Evolutionary conservation across 2,329 filamentous ascomycete genomes (phyloP).

Genomic region (Amylocarpus encephaloides): DNA sequence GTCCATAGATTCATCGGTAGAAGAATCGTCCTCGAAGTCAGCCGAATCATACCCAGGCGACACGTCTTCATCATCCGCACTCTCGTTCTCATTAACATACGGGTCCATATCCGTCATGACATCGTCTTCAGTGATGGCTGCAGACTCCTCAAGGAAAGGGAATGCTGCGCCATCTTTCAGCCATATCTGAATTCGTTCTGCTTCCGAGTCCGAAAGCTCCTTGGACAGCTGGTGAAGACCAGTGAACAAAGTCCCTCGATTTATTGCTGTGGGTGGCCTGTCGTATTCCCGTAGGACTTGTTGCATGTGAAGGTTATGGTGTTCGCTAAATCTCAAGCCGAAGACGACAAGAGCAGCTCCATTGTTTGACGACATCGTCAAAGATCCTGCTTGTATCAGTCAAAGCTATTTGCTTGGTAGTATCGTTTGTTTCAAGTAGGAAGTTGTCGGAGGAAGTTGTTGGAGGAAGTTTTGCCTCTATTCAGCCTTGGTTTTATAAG

Average conservation of each 20-base stretch:
- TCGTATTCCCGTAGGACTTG: constrained; percentile 18
- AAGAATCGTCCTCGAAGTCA: not conserved
- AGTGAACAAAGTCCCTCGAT: constrained; percentile 12
- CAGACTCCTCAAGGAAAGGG: constrained; percentile 1
- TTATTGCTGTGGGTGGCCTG: constrained; percentile 8
- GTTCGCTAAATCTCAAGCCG: constrained; percentile 19
- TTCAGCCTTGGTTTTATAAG: too few species aligned
- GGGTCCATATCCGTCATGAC: too few species aligned
- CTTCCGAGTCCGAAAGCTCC: constrained; percentile 10
- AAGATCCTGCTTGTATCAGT: too few species aligned
- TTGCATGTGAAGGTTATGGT: constrained; percentile 20
- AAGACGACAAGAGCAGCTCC: constrained; percentile 15
- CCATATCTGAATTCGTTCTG: constrained; percentile 15
- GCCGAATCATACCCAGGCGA: not conserved
- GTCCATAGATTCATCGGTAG: not conserved
- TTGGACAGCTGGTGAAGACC: constrained; percentile 11
- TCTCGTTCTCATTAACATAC: not conserved
- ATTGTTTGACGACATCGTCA: constrained; percentile 14
- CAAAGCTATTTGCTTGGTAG: too few species aligned
- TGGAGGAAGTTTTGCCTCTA: not conserved
- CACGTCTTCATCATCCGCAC: not conserved
- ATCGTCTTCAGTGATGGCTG: not conserved
- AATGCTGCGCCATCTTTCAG: constrained; percentile 16
- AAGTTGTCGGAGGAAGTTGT: not conserved
- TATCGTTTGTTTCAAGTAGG: too few species aligned